These are phyloP conservation scores for Hyaloperonospora brassicae DNA, from an alignment of 352 stramenopile genomes.

Conservation along the genomic window DNA sequence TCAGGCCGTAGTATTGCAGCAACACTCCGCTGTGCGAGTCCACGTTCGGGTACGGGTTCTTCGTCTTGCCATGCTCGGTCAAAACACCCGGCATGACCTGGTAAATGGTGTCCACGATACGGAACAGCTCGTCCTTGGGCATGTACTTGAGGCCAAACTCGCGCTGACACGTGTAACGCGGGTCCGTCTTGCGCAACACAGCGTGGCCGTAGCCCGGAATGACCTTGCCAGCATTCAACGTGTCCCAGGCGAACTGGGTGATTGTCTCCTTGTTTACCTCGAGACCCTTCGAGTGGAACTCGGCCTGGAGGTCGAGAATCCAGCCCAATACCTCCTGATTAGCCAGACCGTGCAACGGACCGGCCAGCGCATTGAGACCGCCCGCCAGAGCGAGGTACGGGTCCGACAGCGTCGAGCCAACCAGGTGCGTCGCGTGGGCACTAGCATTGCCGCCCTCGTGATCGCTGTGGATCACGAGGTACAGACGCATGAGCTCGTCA, in stretches of 20 bases:
- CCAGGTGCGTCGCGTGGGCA: slow-evolving; percentile 97
- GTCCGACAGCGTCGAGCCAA: slow-evolving; percentile 95
- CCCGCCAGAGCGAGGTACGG: slow-evolving; percentile 95
- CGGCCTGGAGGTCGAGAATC: slow-evolving; percentile 91
- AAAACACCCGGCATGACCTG: slow-evolving; percentile 97
- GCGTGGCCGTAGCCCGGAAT: slow-evolving; percentile 98
- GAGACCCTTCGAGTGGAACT: slow-evolving; percentile 95
- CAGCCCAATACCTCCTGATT: slow-evolving; percentile 98
- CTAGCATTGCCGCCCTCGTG: slow-evolving; percentile 98
- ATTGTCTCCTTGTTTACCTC: slow-evolving; percentile 97
- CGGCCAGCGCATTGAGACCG: slow-evolving; percentile 96
- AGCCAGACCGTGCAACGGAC: slow-evolving; percentile 96
- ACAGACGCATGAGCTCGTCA: slow-evolving; percentile 99
- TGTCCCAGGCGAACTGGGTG: slow-evolving; percentile 98
- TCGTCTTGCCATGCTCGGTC: slow-evolving; percentile 98
- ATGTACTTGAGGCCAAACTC: slow-evolving; percentile 99
- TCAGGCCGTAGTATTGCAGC: slow-evolving; percentile 98
- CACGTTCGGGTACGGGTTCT: slow-evolving; percentile 99
- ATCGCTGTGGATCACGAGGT: slow-evolving; percentile 99
- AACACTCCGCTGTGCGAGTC: slow-evolving; percentile 97
- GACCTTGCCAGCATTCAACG: slow-evolving; percentile 98
- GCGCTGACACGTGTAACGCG: slow-evolving; percentile 97
- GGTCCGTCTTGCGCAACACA: slow-evolving; percentile 98
- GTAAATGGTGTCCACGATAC: slow-evolving; percentile 99
- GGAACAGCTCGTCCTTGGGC: slow-evolving; percentile 97